A percentile compares a stretch with the other conserved stretches of the same genome.
phyloP scores from a whole-genome alignment of 139 green algal species.

The Tetradesmus obliquus region DNA sequence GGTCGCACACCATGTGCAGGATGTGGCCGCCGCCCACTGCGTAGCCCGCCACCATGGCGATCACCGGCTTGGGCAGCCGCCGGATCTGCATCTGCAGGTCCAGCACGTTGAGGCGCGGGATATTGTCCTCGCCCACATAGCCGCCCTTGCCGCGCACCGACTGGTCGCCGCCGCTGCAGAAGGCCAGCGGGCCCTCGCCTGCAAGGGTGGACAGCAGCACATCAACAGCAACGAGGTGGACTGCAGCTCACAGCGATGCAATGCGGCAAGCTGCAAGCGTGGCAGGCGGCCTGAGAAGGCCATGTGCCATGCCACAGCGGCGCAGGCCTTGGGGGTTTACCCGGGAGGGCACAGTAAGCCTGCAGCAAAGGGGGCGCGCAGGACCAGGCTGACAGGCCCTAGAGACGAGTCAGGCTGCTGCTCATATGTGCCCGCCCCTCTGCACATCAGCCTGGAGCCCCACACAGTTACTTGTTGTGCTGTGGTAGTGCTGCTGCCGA shows the following conservation, averaged over 20 bases:
- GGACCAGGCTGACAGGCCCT: no score
- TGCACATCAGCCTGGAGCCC: no score
- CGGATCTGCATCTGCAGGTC: slow-evolving; percentile 96
- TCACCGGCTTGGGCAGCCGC: slow-evolving; percentile 93
- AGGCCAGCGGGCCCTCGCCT: slow-evolving; percentile 87
- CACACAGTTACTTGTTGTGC: no score
- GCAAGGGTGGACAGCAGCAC: neutral
- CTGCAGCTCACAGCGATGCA: neutral
- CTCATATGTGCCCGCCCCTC: no score
- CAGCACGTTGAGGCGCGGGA: slow-evolving; percentile 96
- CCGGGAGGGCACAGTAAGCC: no score
- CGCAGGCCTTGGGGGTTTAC: no score
- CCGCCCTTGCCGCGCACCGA: slow-evolving; percentile 89
- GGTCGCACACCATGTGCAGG: slow-evolving; percentile 98
- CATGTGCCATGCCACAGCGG: no score
- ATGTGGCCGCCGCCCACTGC: slow-evolving; percentile 98
- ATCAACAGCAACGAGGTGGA: neutral
- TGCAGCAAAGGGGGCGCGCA: no score
- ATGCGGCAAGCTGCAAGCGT: neutral
- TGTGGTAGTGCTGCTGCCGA: neutral
- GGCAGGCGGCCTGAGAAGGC: neutral
- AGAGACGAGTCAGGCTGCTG: no score
- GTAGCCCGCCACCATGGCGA: slow-evolving; percentile 97
- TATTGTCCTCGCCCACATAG: slow-evolving; percentile 90
- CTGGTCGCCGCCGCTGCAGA: slow-evolving; percentile 98